Percentiles rank a stretch among this genome's conserved stretches.
phyloP scores from a whole-genome alignment of 2,329 filamentous ascomycete species.

The Colletotrichum abscissum region DNA sequence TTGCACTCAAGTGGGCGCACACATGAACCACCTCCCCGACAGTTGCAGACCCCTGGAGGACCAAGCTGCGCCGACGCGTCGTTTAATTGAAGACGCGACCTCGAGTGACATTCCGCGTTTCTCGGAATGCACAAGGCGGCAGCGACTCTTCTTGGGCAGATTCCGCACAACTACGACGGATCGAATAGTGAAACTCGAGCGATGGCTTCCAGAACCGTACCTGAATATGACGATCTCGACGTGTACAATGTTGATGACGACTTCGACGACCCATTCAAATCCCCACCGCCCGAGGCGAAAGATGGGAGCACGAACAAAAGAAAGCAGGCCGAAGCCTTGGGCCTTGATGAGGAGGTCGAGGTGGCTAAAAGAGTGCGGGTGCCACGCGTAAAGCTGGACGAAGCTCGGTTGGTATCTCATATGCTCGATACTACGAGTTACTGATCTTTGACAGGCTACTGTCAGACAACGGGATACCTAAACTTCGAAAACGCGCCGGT shows the following conservation, averaged over 20 bases:
- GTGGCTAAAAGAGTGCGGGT: constrained; percentile 78
- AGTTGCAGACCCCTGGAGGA: too few relatives aligned
- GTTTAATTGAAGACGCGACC: constrained; percentile 10
- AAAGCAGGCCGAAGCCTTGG: constrained; percentile 67
- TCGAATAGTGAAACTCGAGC: not conserved
- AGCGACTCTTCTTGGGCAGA: not conserved
- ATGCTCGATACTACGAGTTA: not conserved
- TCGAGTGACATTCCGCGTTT: not conserved
- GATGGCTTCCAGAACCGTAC: constrained; percentile 37
- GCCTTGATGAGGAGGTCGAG: constrained; percentile 88
- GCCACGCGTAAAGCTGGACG: constrained; percentile 88
- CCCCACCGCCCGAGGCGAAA: constrained; percentile 54
- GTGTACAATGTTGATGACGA: constrained; percentile 78
- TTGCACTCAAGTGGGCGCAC: not conserved
- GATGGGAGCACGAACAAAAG: constrained; percentile 53
- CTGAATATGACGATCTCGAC: constrained; percentile 75
- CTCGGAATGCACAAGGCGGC: not conserved
- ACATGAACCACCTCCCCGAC: not conserved
- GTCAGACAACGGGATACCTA: constrained; percentile 85
- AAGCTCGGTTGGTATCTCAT: constrained; percentile 67
- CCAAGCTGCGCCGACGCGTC: not conserved
- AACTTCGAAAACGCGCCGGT: constrained; percentile 77
- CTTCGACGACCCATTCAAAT: constrained; percentile 57
- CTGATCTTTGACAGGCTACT: constrained; percentile 70
- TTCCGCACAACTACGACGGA: not conserved